Conservation (phyloP, 306 rosid genomes). For the Prunus armeniaca region DNA sequence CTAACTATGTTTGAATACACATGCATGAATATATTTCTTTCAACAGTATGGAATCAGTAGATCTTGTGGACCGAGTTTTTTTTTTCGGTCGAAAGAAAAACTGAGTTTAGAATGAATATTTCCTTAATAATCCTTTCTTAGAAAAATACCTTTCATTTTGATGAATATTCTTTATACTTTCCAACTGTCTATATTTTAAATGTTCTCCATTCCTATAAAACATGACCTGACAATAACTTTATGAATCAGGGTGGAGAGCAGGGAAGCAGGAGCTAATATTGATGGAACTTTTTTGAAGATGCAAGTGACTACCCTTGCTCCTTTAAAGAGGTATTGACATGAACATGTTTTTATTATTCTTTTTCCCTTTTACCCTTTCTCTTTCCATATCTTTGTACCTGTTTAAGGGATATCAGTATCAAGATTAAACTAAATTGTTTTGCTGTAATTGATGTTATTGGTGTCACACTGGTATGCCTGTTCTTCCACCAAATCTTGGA, state of each 20-base stretch:
- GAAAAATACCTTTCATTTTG: background rate
- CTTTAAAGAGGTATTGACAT: slow-evolving; percentile 58
- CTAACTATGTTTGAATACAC: background rate
- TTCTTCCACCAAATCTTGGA: slow-evolving; percentile 5
- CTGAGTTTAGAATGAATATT: background rate
- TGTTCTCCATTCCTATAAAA: slow-evolving; percentile 3
- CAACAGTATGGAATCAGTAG: background rate
- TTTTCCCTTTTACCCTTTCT: background rate
- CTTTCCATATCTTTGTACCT: background rate
- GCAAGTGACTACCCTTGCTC: slow-evolving; percentile 54
- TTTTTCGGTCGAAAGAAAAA: too few species aligned
- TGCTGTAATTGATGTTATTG: background rate
- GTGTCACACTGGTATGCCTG: background rate
- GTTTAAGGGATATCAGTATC: background rate
- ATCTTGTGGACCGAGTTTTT: background rate
- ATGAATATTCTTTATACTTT: background rate
- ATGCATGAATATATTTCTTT: background rate
- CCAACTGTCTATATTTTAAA: background rate
- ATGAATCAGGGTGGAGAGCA: slow-evolving; percentile 45
- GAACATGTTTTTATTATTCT: background rate
- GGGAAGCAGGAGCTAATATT: slow-evolving; percentile 36
- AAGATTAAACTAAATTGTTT: background rate
- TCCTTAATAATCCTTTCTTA: background rate
- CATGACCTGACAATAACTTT: slow-evolving; percentile 26
- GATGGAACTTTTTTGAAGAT: slow-evolving; percentile 35